Percentiles rank a stretch among this genome's conserved stretches.
phyloP scores from a whole-genome alignment of 2,329 filamentous ascomycete species.

The Trichoderma brevicompactum region DNA sequence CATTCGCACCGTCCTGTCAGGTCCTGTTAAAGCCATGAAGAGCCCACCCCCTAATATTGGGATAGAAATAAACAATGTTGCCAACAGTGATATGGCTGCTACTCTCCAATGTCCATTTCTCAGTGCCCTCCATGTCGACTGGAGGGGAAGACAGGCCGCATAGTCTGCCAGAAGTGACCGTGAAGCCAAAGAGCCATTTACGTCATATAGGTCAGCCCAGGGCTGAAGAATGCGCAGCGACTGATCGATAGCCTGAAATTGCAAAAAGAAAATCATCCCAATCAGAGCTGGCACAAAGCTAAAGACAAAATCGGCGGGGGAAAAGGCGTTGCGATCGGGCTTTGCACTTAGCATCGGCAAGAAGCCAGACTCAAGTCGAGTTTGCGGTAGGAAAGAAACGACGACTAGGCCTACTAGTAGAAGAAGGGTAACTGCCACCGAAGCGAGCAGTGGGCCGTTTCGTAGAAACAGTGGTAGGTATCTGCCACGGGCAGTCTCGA shows the following conservation, averaged over 20 bases:
- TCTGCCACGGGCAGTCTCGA: conserved; percentile 50
- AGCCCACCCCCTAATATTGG: conserved; percentile 71
- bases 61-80: conserved; percentile 63
- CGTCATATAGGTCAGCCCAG: conserved; percentile 64
- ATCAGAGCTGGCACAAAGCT: conserved; percentile 72
- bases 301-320: conserved; percentile 86
- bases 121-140: conserved; percentile 61
- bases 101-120: conserved; percentile 68
- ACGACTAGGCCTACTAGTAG: conserved; percentile 73
- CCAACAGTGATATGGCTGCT: conserved; percentile 63
- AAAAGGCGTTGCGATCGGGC: conserved; percentile 70
- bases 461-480: conserved; percentile 80
- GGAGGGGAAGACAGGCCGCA: conserved; percentile 65
- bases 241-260: conserved; percentile 69
- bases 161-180: conserved; percentile 72
- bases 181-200: conserved; percentile 64
- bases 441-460: conserved; percentile 66
- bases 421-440: conserved; percentile 62
- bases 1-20: conserved; percentile 60
- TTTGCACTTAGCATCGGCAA: conserved; percentile 66
- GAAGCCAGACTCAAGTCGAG: conserved; percentile 71
- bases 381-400: conserved; percentile 75
- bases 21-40: conserved; percentile 72
- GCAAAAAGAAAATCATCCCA: conserved; percentile 68
- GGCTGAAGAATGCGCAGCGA: conserved; percentile 69